Evolutionary conservation across 2,329 filamentous ascomycete species (phyloP), one percentile per base, ranked within the genome.

Genomic region (Aspergillus fructus): DNA sequence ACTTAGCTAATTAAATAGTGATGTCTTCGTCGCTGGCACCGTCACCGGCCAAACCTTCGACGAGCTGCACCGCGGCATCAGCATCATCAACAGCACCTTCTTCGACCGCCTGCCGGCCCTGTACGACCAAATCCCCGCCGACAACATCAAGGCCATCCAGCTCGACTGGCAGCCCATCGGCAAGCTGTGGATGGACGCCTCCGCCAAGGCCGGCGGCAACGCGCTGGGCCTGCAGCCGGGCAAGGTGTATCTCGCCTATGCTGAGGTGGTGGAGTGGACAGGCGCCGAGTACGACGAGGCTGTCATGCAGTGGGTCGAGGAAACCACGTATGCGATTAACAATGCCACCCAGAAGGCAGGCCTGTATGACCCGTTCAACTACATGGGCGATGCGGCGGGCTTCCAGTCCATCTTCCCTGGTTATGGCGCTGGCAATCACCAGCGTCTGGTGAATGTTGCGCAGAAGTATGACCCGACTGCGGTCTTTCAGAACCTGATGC

Each of bases 111-210:
- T 79, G 24, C 73, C 77, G 12, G 70, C 71, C n/a, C 62, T 74
- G 3, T 71, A 74, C 58, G 68, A 66, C 47, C 60, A 69, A 50
- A 63, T 74, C 13, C 74, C 72, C 27, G 58, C 58, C 5, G 67
- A 68, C 34, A 72, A 68, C 49, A 74, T 78, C 53, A 75, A 74
- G 41, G 77, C 76, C 59, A 70, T 79, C 48, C 66, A 79, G 33
- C 64, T 79, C 11, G 70, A 73, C 55, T 66, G 74, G 53, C 67
- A 76, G 21, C 74, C 75, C 12, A 72, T 74, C 8, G 66, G 71
- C 5, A 56, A 70, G 41, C 67, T 71, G 54, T 78, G 73, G 72
- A 71, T 77, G 24, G 49, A 64, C 41, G 68, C 68, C 19, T 66
- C 67, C 0, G 62, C 62, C 21, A 48, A 55, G 21, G 58, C 59